Base-by-base conservation (phyloP, 768 basidiomycete genomes). In the Amanita phalloides region DNA sequence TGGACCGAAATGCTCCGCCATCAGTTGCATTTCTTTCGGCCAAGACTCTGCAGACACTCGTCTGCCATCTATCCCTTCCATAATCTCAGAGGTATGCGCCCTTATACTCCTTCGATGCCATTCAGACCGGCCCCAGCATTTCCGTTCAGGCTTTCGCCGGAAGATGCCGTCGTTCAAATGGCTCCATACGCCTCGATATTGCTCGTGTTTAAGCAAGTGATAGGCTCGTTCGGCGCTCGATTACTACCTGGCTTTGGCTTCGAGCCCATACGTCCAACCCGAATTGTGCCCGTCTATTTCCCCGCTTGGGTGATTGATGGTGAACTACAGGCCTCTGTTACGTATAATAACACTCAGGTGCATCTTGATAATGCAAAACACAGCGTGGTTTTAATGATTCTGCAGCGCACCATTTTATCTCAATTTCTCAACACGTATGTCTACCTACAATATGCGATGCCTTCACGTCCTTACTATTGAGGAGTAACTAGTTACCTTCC, bases 241-340 rank as follows among this genome's bases (percentile, higher is more conserved):
- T 62, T 63, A 47, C 56, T 79, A 26, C 71, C 73, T 2, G 60
- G 58, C 21, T 60, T 69, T 28, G 70, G 70, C 4, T 67, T 70
- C 54, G 61, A 66, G 38, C 64, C 70, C 45, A 54, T 74, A 3
- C 69, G 58, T 45, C 81, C 82, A 21, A 61, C 64, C 10, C 72
- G 70, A 21, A 68, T 79, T 23, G 65, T 71, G 43, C 73, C 81
- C 6, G 63, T 80, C 2, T 86, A 84, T 59, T 76, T 81, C 48
- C 83, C 83, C 3, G 73, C 70, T 9, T 86, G 83, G 83, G 66
- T 79, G 28, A 63, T 84, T 28, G 77, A 79, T 56, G 77, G 71
- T 7, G 76, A 81, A 60, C 57, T 79, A 14, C 65, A 74, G 56
- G 72, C 64, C 8, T 66, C 66, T 56, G 66, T 63, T 55, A 50